Conservation (phyloP, 768 basidiomycete genomes). For the Phaeotremella fagi region DNA sequence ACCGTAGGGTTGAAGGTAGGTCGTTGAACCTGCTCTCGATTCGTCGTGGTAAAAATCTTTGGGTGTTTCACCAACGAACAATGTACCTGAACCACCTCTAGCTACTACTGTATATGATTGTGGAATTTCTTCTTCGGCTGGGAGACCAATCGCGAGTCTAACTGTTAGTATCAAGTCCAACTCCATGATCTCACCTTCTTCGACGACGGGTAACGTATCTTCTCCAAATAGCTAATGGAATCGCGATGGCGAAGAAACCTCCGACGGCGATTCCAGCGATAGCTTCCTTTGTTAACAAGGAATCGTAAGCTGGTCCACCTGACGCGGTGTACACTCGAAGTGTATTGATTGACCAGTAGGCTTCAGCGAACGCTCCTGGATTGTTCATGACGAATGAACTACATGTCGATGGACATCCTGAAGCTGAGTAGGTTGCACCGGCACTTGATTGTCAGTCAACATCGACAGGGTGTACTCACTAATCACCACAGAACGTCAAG, state of each 20-base stretch:
- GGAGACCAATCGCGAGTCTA: conserved; percentile 3
- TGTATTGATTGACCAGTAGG: conserved; percentile 67
- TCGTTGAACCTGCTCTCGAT: neutral
- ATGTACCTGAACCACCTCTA: conserved; percentile 12
- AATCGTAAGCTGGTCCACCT: conserved; percentile 21
- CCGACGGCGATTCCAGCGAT: conserved; percentile 40
- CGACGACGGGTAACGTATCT: conserved; percentile 12
- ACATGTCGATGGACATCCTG: conserved; percentile 37
- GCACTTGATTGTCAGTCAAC: conserved; percentile 31
- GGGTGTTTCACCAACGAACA: conserved; percentile 30
- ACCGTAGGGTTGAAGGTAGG: neutral
- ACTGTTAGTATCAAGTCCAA: neutral
- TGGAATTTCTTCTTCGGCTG: neutral
- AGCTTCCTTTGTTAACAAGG: conserved; percentile 19
- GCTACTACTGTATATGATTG: conserved; percentile 8
- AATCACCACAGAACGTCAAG: conserved; percentile 43
- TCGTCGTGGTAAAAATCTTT: conserved; percentile 11
- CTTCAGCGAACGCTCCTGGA: conserved; percentile 58
- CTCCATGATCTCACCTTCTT: conserved; percentile 7
- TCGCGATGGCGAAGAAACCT: conserved; percentile 13
- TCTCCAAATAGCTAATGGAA: conserved; percentile 12
- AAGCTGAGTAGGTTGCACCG: conserved; percentile 26
- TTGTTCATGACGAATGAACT: conserved; percentile 61
- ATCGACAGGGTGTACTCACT: conserved; percentile 53
- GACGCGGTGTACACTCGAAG: conserved; percentile 55